Conservation (phyloP, 2,329 filamentous ascomycete genomes). For the Coniochaeta ligniaria region DNA sequence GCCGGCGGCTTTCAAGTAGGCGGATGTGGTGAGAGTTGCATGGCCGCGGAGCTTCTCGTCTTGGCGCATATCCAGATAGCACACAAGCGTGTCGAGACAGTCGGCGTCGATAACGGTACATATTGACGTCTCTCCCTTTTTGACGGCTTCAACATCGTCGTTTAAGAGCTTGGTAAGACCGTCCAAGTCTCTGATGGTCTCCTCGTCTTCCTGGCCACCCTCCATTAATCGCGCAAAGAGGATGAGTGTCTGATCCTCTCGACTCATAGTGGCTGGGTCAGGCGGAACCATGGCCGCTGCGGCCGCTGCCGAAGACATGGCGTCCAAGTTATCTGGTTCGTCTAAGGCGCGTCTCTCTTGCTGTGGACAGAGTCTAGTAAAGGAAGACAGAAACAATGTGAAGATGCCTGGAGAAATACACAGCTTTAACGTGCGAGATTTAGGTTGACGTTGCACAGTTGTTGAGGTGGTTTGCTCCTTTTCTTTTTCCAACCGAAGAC, state of each 20-base stretch:
- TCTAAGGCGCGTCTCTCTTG: not conserved
- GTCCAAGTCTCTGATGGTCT: constrained; percentile 54
- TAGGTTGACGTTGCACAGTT: not conserved
- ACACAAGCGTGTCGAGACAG: constrained; percentile 77
- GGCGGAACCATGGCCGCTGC: not conserved
- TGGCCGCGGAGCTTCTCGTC: constrained; percentile 68
- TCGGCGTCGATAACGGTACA: constrained; percentile 63
- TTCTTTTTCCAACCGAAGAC: not conserved
- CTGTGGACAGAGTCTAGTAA: not conserved
- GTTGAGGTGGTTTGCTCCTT: not conserved
- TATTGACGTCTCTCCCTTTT: constrained; percentile 40
- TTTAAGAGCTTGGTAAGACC: constrained; percentile 52
- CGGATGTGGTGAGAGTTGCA: constrained; percentile 73
- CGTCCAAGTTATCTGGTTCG: not conserved
- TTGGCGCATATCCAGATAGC: constrained; percentile 78
- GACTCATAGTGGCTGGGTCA: constrained; percentile 17
- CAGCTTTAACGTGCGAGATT: not conserved
- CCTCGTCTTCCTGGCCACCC: constrained; percentile 74
- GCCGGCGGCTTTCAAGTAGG: constrained; percentile 72
- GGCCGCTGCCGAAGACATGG: not conserved
- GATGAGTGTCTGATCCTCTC: constrained; percentile 63
- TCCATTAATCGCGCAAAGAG: constrained; percentile 87
- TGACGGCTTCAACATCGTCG: constrained; percentile 40
- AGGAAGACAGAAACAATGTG: not conserved
- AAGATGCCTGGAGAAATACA: not conserved